phyloP scores from a whole-genome alignment of 495 filamentous ascomycete genomes.

The Cudoniella acicularis region DNA sequence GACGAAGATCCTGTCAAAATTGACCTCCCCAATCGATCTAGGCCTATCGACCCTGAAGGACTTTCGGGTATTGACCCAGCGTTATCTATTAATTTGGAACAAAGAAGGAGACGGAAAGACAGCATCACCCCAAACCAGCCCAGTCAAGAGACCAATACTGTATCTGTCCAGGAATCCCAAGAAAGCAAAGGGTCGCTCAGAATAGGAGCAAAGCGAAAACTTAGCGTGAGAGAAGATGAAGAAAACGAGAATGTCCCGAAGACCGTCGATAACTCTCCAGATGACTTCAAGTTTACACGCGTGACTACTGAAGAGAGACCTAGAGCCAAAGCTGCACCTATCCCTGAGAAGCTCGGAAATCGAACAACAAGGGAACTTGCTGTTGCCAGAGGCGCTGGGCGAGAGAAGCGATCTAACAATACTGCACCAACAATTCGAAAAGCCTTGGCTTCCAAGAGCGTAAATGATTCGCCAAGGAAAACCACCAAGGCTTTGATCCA shows the following conservation, averaged over 20 bases:
- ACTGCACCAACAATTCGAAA: constrained; percentile 32
- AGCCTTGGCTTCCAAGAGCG: constrained; percentile 57
- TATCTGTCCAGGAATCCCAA: background rate
- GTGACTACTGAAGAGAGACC: constrained; percentile 12
- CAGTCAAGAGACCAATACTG: background rate
- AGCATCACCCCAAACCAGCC: constrained; percentile 25
- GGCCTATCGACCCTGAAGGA: constrained; percentile 19
- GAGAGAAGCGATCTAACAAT: constrained; percentile 8
- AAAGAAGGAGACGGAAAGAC: constrained; percentile 46
- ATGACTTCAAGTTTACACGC: constrained; percentile 47
- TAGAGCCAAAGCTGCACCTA: background rate
- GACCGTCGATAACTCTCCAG: constrained; percentile 25
- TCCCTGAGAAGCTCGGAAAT: constrained; percentile 21
- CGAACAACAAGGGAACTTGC: constrained; percentile 19
- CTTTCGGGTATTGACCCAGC: constrained; percentile 17
- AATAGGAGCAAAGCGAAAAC: constrained; percentile 59
- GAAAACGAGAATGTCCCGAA: constrained; percentile 28
- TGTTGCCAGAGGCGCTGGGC: constrained; percentile 14
- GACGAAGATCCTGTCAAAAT: constrained; percentile 60
- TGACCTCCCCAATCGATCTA: constrained; percentile 31
- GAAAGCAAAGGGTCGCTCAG: constrained; percentile 27
- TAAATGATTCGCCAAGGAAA: constrained; percentile 46
- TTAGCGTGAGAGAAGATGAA: constrained; percentile 51
- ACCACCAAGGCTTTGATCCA: constrained; percentile 15
- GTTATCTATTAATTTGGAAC: constrained; percentile 46